Evolutionary conservation across 768 basidiomycete genomes (phyloP).

Genomic region (Myochromella boudieri): DNA sequence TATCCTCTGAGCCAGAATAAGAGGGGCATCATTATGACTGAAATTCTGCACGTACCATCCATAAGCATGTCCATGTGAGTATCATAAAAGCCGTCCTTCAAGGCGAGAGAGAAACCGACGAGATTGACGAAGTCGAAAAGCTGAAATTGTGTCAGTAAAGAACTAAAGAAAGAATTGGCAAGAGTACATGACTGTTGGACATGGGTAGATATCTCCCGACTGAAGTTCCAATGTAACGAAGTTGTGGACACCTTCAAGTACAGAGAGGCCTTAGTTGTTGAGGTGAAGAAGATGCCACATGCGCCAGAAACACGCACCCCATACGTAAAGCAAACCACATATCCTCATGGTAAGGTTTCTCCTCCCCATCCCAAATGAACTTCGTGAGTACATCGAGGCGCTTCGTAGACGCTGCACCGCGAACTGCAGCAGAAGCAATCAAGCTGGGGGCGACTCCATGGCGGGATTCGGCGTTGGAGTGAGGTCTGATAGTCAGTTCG

Average conservation of each 20-base stretch:
- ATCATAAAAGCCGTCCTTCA: conserved; percentile 66
- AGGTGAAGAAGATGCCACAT: not conserved
- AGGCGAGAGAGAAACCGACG: conserved; percentile 56
- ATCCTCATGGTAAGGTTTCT: conserved; percentile 63
- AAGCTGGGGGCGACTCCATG: conserved; percentile 30
- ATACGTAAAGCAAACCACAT: conserved; percentile 78
- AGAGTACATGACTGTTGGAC: conserved; percentile 60
- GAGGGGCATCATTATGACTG: not conserved
- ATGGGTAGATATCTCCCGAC: conserved; percentile 61
- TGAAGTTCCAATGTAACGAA: conserved; percentile 61
- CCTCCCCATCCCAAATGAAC: conserved; percentile 75
- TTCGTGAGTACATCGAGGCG: conserved; percentile 61
- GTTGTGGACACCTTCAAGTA: conserved; percentile 56
- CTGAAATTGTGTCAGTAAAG: conserved; percentile 31
- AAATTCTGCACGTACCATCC: conserved; percentile 44
- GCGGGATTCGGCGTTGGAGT: conserved; percentile 22
- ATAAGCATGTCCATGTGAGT: conserved; percentile 53
- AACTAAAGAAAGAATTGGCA: conserved; percentile 2
- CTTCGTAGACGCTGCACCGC: conserved; percentile 44
- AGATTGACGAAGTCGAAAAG: conserved; percentile 69
- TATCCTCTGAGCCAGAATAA: conserved; percentile 40
- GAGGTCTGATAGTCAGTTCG: conserved; percentile 51
- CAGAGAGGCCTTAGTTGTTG: conserved; percentile 1
- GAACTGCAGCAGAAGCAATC: conserved; percentile 51
- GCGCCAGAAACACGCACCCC: conserved; percentile 43